phyloP scores from a whole-genome alignment of 441 rosid species.

The Populus tomentosa region DNA sequence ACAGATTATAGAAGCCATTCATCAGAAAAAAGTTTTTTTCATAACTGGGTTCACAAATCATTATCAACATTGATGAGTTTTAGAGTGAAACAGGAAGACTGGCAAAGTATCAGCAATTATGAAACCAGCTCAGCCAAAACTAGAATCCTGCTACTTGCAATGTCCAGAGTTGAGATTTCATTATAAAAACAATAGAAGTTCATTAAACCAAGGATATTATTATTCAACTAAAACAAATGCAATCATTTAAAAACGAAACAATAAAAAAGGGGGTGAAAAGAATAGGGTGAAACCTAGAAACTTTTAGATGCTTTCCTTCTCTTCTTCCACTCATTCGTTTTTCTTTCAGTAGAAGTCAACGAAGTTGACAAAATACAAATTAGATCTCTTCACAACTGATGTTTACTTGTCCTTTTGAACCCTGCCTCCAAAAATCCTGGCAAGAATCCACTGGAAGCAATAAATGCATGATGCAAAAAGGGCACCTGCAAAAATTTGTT shows the following conservation, averaged over 20 bases:
- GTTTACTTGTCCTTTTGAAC: conserved; percentile 5
- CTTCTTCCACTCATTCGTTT: background rate
- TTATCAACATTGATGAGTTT: too few relatives aligned
- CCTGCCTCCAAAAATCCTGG: conserved; percentile 17
- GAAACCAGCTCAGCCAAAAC: too few relatives aligned
- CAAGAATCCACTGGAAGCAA: conserved; percentile 14
- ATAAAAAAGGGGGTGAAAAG: background rate
- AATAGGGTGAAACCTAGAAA: background rate
- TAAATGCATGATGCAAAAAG: background rate
- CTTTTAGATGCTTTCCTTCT: background rate
- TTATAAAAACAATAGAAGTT: background rate
- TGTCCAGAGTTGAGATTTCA: background rate
- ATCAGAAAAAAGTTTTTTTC: too few relatives aligned
- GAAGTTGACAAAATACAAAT: conserved; percentile 9
- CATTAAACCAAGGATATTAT: background rate
- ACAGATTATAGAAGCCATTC: too few relatives aligned
- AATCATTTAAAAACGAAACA: background rate
- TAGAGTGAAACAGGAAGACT: too few relatives aligned
- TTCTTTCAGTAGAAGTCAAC: conserved; percentile 3
- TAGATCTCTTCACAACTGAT: conserved; percentile 6
- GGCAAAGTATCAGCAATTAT: too few relatives aligned
- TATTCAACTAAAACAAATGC: background rate
- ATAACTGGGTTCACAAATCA: too few relatives aligned
- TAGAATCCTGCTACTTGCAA: too few relatives aligned
- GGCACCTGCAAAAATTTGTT: conserved; percentile 13